Evolutionary conservation across 768 basidiomycete species (phyloP), one percentile per base, ranked within the genome.

Genomic region (Mycena venus): DNA sequence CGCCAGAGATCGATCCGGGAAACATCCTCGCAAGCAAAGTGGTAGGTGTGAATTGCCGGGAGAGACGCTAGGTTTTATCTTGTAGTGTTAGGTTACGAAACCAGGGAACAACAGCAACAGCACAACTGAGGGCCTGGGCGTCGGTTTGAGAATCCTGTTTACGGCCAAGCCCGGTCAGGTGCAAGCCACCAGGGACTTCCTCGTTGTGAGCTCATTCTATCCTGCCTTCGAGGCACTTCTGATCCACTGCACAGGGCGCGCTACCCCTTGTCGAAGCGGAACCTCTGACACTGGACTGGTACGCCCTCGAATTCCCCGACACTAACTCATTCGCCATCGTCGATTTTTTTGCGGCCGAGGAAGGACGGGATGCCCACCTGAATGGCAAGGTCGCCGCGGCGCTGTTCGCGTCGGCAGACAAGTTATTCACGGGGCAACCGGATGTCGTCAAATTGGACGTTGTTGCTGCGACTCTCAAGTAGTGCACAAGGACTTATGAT

Each of bases 61-160:
- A 11, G 51, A 31, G 25, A 56, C 11, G 53, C 25, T 19, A 3
- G 32, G 27, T 10, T 49, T 25, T 25, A n/a, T 15, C 42, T 42
- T 42, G 42, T 42, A 42, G 6, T 15, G 42, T 42, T 42, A 42
- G 42, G 42, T 15, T 42, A 15, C 42, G 42, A 42, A 15, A 42
- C n/a, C 42, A 42, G 42, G 12, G 7, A 25, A 15, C 21, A 25
- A n/a, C 6, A n/a, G 23, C n/a, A 25, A 25, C 47, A 31, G 47
- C 47, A n/a, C 23, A 49, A 49, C 47, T 23, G 47, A 49, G 47
- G 47, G 21, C n/a, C 68, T 84, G 25, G 76, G 68, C 53, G 74
- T 78, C 31, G 85, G 84, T 8, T 44, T 85, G 66, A 77, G 81
- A 32, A 84, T 84, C 34, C 66, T 81, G 4, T 67, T 85, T 65